Evolutionary conservation across 75 land plant genomes (phyloP).

Genomic region (Larix kaempferi): DNA sequence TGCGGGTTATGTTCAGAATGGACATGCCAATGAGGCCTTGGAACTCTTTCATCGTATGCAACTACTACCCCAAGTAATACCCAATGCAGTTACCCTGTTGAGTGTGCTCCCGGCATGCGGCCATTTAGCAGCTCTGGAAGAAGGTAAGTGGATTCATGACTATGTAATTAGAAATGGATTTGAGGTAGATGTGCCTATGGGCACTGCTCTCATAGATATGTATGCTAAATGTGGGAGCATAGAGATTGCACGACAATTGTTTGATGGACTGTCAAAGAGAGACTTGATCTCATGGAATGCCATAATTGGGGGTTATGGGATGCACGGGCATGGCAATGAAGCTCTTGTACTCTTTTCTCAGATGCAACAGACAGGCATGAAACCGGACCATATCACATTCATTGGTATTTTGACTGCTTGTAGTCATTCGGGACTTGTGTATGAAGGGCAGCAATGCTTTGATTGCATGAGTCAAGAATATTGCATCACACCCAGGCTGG

Average conservation of each 20-base stretch:
- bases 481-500: constrained; percentile 24
- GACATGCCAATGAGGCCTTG: constrained; percentile 37
- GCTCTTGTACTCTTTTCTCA: constrained; percentile 37
- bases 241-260: constrained; percentile 21
- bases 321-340: constrained; percentile 22
- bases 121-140: constrained; percentile 25
- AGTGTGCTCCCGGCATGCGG: constrained; percentile 61
- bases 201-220: constrained; percentile 56
- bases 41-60: constrained; percentile 46
- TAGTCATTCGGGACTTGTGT: constrained; percentile 21
- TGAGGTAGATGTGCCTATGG: constrained; percentile 47
- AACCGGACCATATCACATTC: constrained; percentile 19
- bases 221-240: constrained; percentile 41
- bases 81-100: constrained; percentile 48
- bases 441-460: constrained; percentile 22
- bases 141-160: constrained; percentile 55
- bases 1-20: constrained; percentile 45
- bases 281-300: constrained; percentile 53
- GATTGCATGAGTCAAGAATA: constrained; percentile 19
- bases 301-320: constrained; percentile 38
- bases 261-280: constrained; percentile 44
- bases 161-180: constrained; percentile 31
- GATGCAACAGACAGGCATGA: constrained; percentile 21
- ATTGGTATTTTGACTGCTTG: constrained; percentile 34
- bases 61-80: constrained; percentile 1